Conservation (phyloP, 2,329 filamentous ascomycete genomes). For the Fonsecaea pugnacius region DNA sequence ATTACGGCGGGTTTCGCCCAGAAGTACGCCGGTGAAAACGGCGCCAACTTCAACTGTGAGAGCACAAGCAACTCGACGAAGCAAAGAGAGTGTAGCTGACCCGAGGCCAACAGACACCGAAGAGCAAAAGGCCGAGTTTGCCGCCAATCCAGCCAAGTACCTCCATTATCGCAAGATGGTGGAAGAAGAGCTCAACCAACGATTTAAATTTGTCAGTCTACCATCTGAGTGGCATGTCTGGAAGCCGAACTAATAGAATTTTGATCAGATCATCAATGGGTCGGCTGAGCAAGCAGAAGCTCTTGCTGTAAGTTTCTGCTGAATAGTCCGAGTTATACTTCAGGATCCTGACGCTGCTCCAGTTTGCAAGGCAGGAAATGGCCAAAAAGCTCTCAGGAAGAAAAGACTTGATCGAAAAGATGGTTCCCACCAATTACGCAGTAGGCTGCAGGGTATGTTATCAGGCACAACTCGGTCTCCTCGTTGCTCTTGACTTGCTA, state of each 20-base stretch:
- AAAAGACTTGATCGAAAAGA: conserved; percentile 46
- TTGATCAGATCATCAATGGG: conserved; percentile 6
- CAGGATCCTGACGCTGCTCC: conserved; percentile 45
- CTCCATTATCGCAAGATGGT: conserved; percentile 43
- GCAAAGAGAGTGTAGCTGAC: conserved; percentile 49
- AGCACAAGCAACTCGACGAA: conserved; percentile 41
- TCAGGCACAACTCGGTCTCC: conserved; percentile 31
- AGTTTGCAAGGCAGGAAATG: conserved; percentile 29
- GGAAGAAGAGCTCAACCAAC: conserved; percentile 37
- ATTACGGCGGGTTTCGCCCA: conserved; percentile 36
- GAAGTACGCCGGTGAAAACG: conserved; percentile 33
- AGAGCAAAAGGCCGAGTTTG: conserved; percentile 33
- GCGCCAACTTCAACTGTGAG: conserved; percentile 44
- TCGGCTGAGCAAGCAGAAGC: not conserved
- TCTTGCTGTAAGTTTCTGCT: conserved; percentile 51
- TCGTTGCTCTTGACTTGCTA: conserved; percentile 42
- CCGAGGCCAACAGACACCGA: conserved; percentile 43
- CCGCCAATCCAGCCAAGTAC: conserved; percentile 28
- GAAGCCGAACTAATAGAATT: not conserved
- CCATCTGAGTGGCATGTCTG: conserved; percentile 3
- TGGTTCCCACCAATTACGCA: conserved; percentile 47
- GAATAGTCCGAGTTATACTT: conserved; percentile 36
- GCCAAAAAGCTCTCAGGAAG: conserved; percentile 38
- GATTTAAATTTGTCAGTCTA: conserved; percentile 30
- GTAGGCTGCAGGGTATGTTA: conserved; percentile 39